Base-by-base conservation (phyloP, 148 eudicot species). In the Agrostemma githago region DNA sequence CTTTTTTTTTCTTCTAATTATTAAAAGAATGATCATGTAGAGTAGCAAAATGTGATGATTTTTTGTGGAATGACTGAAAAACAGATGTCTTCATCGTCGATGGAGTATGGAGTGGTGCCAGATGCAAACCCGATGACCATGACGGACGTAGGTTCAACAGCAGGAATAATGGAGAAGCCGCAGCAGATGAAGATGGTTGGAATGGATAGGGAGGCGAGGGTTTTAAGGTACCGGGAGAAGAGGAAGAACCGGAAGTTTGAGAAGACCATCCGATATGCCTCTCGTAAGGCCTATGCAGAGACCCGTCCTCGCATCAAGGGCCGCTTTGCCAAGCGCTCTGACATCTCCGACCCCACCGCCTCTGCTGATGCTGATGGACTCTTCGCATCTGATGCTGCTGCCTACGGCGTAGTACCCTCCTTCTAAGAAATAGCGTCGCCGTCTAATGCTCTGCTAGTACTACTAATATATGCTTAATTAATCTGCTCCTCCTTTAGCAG, bases 281-380 rank as follows among this genome's bases (percentile, higher is more conserved):
- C 97, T 6, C 78, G 95, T 39, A 89, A 89, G 81, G 97, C 95
- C 39, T 92, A 92, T 46, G 97, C 95, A 0, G 97, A 92, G 79
- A 92, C 92, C 3, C 76, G 95, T n/a, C 97, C 91, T 5, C 80
- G 92, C 66, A 88, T 92, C 83, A 89, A 93, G 61, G 96, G 98
- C 16, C 83, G 93, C 8, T 93, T 90, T 42, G 98, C 96, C 6
- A 92, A 92, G 84, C 85, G 96, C 2, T 16, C 91, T 3, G 92
- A 89, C 15, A 76, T 75, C 21, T 66, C 84, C 20, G 74, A 73
- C 56, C 11, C 74, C 4, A 51, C 78, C 1, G 62, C 79, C 54
- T 63, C 83, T 2, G 79, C 85, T 0, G 88, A 83, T 4, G 78
- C 85, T 0, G 88, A 83, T 4, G 78, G 80, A 39, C 82, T 76